Percentiles rank a stretch among this genome's conserved stretches.
Evolutionary conservation across 768 basidiomycete genomes (phyloP).

Genomic region (Mycena amicta): DNA sequence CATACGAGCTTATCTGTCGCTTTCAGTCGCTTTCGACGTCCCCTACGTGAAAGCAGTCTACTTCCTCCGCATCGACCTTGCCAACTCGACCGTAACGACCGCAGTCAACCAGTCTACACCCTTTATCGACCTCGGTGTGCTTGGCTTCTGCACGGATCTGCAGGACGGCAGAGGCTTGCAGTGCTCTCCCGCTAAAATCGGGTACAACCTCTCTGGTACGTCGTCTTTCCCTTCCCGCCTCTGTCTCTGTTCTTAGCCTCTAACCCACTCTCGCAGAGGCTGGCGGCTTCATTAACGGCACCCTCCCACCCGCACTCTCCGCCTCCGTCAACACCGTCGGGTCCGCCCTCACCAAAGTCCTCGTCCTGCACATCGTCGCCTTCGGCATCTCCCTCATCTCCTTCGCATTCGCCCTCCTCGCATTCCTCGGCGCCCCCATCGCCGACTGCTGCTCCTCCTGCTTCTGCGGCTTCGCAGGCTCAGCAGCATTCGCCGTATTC

Average conservation of each 20-base stretch:
- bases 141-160: slow-evolving; percentile 13
- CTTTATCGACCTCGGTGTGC: slow-evolving; percentile 14
- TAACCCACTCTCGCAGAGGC: background rate
- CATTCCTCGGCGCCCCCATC: slow-evolving; percentile 2
- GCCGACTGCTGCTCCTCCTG: background rate
- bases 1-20: no score
- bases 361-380: slow-evolving; percentile 1
- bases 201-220: slow-evolving; percentile 8
- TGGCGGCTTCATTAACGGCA: background rate
- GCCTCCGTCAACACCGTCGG: background rate
- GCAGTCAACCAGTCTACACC: slow-evolving; percentile 5
- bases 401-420: background rate
- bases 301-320: background rate
- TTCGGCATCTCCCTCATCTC: slow-evolving; percentile 3
- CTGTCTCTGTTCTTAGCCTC: background rate
- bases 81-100: slow-evolving; percentile 4
- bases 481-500: slow-evolving; percentile 1
- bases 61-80: slow-evolving; percentile 15
- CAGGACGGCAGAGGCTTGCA: slow-evolving; percentile 12
- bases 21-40: slow-evolving; percentile 9
- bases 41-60: slow-evolving; percentile 11
- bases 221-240: background rate
- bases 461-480: background rate
- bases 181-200: slow-evolving; percentile 5
- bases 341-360: background rate